Evolutionary conservation across 441 rosid species (phyloP), one percentile per base, ranked within the genome.

Genomic region (Erysimum pusillum): DNA sequence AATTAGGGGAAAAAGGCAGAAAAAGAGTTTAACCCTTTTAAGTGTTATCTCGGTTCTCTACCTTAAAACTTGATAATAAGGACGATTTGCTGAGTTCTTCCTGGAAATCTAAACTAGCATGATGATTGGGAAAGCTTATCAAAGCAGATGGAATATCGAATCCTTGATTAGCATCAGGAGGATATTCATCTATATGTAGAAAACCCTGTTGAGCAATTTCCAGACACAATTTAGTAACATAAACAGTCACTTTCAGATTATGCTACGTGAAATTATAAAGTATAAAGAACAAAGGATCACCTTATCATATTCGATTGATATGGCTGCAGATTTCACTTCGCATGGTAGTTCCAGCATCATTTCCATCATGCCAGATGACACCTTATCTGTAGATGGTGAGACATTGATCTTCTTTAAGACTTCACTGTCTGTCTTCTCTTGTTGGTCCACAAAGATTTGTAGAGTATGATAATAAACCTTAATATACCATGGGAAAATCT

Each of bases 111-210:
- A 84, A 80, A 69, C 85, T 84, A 69, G 94, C 81, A 13, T 80
- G 76, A 66, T 84, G 85, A 79, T 82, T 48, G 15, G 97, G 97
- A 73, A 87, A 96, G 77, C 91, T 90, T 81, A 93, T 83, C 48
- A 86, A 78, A 60, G 99, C 98, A 15, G 98, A 89, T 57, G 98
- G 98, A 77, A 96, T 93, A 81, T 96, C 97, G 69, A 87, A 93
- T 79, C 99, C 98, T 87, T 93, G 97, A 83, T 93, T 93, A 76
- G 98, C 99, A 90, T 93, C 97, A 4, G 99, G 97, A 56, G 97
- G 96, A 83, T 96, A 93, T 72, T 93, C 98, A 85, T 92, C 96
- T 52, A 93, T 89, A 81, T 90, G 98, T 66, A 96, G 82, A 78
- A 93, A 96, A 10, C 99, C 98, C 97, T 93, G 78, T 64, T 56